Base-by-base conservation (phyloP, 2,329 filamentous ascomycete species). In the Rugonectria rugulosa region DNA sequence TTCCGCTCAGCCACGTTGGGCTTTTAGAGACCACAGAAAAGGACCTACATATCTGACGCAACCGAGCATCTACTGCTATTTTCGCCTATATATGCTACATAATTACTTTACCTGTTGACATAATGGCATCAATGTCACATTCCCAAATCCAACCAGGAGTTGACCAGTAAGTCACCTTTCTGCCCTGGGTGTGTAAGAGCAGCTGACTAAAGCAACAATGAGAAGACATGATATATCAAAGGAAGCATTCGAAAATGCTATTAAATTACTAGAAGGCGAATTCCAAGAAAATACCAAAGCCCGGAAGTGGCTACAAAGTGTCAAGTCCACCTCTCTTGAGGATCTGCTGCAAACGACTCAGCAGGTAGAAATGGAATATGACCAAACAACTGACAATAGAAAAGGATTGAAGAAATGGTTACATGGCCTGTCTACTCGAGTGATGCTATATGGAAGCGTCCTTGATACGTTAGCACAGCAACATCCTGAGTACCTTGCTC, bases 401-500 rank as follows among this genome's bases (percentile, higher is more conserved):
- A 41, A 41, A 24, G 37, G 37, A 6, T 24, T 24, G 6, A 14
- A 6, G 12, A 41, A 41, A 14, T 23, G 19, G 37, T 5, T 41
- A 7, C 20, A 24, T 4, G 37, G 37, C n/a, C n/a, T 38, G 2
- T 43, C 40, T 2, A n/a, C 23, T 4, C 17, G 40, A 29, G 15
- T 27, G 6, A 27, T 29, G 14, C 12, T 17, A 5, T 43, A 43
- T 29, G 40, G 40, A 1, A 7, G 29, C 14, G 27, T 48, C 9
- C 5, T 48, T 5, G 44, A 48, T 17, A 36, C 23, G 5, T 10
- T 37, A 6, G 12, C 32, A 11, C 32, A 37, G 17, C 44, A 48
- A 3, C 44, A 48, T 27, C 44, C 44, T 23, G 44, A 48, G 19
- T 48, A 48, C 21, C 20, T 48, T 19, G 21, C 44, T 7, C n/a